A percentile compares a stretch with the other conserved stretches of the same genome.
These are phyloP conservation scores for Pseudozyma pruni DNA, from an alignment of 1,284 basidiomycete species.

Conservation along the genomic window DNA sequence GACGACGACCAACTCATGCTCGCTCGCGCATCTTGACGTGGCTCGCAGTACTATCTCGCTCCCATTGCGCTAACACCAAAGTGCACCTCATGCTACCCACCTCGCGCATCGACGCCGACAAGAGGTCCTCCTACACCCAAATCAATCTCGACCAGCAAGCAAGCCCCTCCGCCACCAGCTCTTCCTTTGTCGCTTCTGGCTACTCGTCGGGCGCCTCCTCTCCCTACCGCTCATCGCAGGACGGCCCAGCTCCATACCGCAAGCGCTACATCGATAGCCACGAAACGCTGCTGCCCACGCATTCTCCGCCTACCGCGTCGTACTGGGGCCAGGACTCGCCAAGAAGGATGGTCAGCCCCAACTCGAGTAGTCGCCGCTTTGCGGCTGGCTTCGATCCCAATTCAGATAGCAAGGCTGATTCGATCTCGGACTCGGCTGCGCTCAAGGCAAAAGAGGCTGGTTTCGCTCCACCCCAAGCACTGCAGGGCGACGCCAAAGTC, in stretches of 20 bases:
- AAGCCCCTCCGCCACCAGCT: conserved; percentile 3
- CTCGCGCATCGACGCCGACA: conserved; percentile 39
- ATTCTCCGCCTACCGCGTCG: conserved; percentile 26
- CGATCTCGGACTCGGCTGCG: conserved; percentile 29
- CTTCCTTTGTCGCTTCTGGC: conserved; percentile 12
- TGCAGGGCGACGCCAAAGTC: conserved; percentile 11
- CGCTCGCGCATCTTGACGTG: too few relatives aligned
- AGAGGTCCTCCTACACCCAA: conserved; percentile 33
- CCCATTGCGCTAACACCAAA: background rate
- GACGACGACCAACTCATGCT: too few relatives aligned
- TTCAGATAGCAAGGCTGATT: background rate
- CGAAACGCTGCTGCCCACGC: conserved; percentile 38
- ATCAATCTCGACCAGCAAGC: conserved; percentile 23
- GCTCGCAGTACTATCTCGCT: too few relatives aligned
- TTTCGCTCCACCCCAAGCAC: conserved; percentile 15
- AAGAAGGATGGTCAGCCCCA: conserved; percentile 26
- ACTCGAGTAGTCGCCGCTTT: conserved; percentile 30
- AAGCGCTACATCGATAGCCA: conserved; percentile 47
- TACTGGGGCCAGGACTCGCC: conserved; percentile 31
- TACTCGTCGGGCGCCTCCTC: conserved; percentile 16
- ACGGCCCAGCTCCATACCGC: conserved; percentile 35
- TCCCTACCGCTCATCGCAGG: conserved; percentile 14
- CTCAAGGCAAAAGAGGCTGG: conserved; percentile 42
- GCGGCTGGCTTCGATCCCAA: conserved; percentile 50
- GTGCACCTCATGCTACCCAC: conserved; percentile 40